Evolutionary conservation across 306 rosid species (phyloP).

Genomic region (Mimosa bimucronata): DNA sequence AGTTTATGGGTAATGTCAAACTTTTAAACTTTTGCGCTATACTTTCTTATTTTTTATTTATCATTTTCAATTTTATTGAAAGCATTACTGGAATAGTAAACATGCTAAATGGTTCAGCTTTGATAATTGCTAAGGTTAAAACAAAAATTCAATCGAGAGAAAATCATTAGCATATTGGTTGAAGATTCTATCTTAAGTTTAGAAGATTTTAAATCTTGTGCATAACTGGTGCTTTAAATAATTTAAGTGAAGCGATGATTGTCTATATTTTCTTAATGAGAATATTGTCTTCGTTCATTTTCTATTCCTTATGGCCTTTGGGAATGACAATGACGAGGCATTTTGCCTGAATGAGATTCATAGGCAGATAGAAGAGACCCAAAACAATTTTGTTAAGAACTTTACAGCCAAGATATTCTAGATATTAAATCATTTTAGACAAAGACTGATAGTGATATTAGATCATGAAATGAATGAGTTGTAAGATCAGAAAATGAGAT

Average conservation of each 20-base stretch:
- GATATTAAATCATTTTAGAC: not conserved
- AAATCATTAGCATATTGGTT: constrained; percentile 19
- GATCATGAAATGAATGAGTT: not conserved
- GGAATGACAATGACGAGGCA: not conserved
- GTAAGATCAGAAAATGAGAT: not conserved
- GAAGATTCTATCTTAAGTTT: not conserved
- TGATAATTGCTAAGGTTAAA: constrained; percentile 23
- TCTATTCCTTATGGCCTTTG: not conserved
- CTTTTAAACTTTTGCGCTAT: constrained; percentile 27
- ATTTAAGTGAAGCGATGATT: not conserved
- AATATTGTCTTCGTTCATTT: not conserved
- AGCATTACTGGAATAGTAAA: not conserved
- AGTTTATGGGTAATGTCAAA: constrained; percentile 78
- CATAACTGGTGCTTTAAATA: not conserved
- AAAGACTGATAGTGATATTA: not conserved
- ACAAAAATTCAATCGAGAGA: constrained; percentile 3
- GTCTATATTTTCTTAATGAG: not conserved
- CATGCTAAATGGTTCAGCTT: not conserved
- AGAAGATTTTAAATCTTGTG: not conserved
- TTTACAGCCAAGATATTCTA: not conserved
- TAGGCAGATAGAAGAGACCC: not conserved
- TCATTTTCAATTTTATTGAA: not conserved
- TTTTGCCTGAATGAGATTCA: not conserved
- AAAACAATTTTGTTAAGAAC: not conserved
- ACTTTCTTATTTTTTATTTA: not conserved